These are phyloP conservation scores for Hypoxylon sp. DNA, from an alignment of 2,329 filamentous ascomycete species.

Conservation along the genomic window DNA sequence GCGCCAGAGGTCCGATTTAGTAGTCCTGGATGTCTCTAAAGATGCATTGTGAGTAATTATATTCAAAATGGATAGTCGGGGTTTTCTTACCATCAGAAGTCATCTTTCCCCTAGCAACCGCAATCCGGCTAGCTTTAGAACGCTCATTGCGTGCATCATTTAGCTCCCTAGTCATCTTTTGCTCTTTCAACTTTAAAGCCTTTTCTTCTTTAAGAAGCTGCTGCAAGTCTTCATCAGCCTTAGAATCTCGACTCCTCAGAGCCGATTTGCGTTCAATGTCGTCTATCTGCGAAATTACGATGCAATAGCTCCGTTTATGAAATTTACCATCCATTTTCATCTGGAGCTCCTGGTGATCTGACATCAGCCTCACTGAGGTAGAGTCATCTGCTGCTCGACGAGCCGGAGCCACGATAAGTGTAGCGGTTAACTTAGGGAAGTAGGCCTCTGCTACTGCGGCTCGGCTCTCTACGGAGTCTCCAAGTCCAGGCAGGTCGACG, in stretches of 20 bases:
- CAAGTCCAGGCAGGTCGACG: slow-evolving; percentile 6
- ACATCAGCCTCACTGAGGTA: slow-evolving; percentile 1
- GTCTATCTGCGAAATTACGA: slow-evolving; percentile 3
- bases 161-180: neutral
- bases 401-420: slow-evolving; percentile 7
- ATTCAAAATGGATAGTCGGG: too few species aligned
- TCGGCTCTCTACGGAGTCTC: slow-evolving; percentile 7
- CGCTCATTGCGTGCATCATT: neutral
- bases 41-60: too few species aligned
- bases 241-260: slow-evolving; percentile 1
- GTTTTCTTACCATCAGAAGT: neutral
- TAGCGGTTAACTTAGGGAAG: slow-evolving; percentile 3
- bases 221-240: neutral
- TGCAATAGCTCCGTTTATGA: slow-evolving; percentile 1
- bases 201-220: neutral
- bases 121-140: neutral
- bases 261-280: neutral
- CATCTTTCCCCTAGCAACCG: neutral
- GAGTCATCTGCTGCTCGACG: slow-evolving; percentile 8
- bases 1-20: too few species aligned
- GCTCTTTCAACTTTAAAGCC: neutral
- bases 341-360: slow-evolving; percentile 6
- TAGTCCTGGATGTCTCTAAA: too few species aligned
- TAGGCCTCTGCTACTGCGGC: slow-evolving; percentile 6
- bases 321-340: slow-evolving; percentile 10